phyloP scores from a whole-genome alignment of 2,329 filamentous ascomycete genomes.

The Botrytis hyacinthi region DNA sequence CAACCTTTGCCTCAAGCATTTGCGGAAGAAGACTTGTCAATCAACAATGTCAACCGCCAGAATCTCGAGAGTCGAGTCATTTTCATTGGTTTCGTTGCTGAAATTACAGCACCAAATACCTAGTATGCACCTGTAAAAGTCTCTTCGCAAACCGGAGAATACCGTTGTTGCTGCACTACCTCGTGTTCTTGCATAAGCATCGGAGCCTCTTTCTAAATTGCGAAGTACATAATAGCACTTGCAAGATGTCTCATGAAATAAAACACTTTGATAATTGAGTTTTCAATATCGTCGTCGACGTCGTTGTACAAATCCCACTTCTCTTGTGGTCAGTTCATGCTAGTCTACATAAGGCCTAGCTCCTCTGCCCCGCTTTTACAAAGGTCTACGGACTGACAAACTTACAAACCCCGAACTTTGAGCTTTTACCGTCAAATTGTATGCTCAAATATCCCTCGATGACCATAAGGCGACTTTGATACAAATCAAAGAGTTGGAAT shows the following conservation, averaged over 20 bases:
- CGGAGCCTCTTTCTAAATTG: not conserved
- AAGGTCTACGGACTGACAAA: not conserved
- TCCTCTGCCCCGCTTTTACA: not conserved
- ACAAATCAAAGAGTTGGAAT: constrained; percentile 28
- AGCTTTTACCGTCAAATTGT: constrained; percentile 27
- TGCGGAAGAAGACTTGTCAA: not conserved
- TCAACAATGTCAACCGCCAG: not conserved
- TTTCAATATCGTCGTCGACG: not conserved
- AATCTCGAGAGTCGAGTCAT: not conserved
- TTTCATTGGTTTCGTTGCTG: not conserved
- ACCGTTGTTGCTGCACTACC: not conserved
- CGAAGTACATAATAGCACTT: not conserved
- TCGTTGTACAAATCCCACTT: not conserved
- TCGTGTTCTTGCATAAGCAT: not conserved
- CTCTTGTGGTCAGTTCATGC: not conserved
- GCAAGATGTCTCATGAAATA: not conserved
- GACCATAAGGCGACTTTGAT: constrained; percentile 9
- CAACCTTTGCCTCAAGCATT: not conserved
- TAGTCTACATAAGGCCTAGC: constrained; percentile 8
- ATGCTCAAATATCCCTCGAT: constrained; percentile 30
- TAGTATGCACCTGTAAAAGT: not conserved
- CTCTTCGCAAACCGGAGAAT: no score
- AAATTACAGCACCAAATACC: not conserved
- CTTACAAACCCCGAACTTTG: not conserved
- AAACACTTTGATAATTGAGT: not conserved